Evolutionary conservation across 139 green algal species (phyloP), one percentile per base, ranked within the genome.

Genomic region (Auxenochlorella protothecoides): DNA sequence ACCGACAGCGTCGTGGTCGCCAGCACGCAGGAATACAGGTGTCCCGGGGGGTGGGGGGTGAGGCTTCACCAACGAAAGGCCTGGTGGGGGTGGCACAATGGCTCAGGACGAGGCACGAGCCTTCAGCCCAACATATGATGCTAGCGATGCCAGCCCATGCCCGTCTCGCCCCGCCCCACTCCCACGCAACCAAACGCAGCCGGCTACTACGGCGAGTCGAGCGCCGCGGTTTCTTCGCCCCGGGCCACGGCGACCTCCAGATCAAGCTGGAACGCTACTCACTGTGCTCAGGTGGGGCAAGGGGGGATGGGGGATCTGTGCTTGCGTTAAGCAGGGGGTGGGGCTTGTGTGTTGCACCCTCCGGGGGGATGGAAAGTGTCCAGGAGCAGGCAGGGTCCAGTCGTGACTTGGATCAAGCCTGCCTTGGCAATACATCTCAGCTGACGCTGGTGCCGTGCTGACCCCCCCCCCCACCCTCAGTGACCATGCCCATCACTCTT

Each of bases 191-290:
- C 27, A 44, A 44, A 3, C 78, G 72, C 79, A 78, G 80, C 67
- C 53, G 63, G 14, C 56, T 86, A 56, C 15, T 75, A 55, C 52
- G 70, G 53, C 75, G 79, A 12, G 79, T 80, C 9, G 53, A 74
- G 13, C 27, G 74, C 52, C 70, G 72, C 60, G 44, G 68, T 54
- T 85, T 74, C 72, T 80, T 68, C 5, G 16, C 53, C 10, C 53
- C 80, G 0, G 71, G 74, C 7, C 74, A 85, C 59, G 78, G 77
- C 0, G 78, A 86, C 70, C 65, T 75, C 12, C 15, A 65, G 4
- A 74, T 76, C 53, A 71, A 55, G 11, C 61, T 92, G 65, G 79
- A 88, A 69, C 63, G 77, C 6, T 89, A 80, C 74, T 72, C 70
- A 4, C 73, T 84, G 8, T 87, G 78, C 71, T 68, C 44, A n/a